Conservation (phyloP, 331 rosid species). For the Pyrus hybrid region DNA sequence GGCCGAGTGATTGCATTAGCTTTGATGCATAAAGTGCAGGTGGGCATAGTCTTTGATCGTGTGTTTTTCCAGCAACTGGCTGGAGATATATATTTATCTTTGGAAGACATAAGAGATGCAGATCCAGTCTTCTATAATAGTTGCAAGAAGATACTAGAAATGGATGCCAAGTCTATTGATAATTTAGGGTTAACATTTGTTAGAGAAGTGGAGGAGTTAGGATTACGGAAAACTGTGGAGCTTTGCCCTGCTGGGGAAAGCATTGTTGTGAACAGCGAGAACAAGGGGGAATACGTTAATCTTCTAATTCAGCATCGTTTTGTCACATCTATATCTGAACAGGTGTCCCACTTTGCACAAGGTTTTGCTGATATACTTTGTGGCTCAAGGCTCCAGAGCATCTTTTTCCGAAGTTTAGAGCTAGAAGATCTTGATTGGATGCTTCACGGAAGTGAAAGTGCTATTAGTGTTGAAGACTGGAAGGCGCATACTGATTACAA, state of each 20-base stretch:
- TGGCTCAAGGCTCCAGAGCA: slow-evolving; percentile 21
- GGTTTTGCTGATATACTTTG: slow-evolving; percentile 84
- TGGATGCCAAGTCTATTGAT: slow-evolving; percentile 75
- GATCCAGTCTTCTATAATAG: slow-evolving; percentile 73
- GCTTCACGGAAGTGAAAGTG: slow-evolving; percentile 73
- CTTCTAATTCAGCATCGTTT: slow-evolving; percentile 72
- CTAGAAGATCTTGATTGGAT: slow-evolving; percentile 91
- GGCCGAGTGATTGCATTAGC: slow-evolving; percentile 92
- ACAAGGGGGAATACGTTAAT: slow-evolving; percentile 57
- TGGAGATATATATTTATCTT: slow-evolving; percentile 34
- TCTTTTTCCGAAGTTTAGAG: slow-evolving; percentile 67
- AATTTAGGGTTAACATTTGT: slow-evolving; percentile 81
- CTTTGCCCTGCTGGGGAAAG: slow-evolving; percentile 67
- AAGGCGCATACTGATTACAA: slow-evolving; percentile 76
- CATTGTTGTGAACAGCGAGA: slow-evolving; percentile 57
- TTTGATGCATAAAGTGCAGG: slow-evolving; percentile 91
- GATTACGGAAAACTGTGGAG: slow-evolving; percentile 53
- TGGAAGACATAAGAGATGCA: slow-evolving; percentile 77
- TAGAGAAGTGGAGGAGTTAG: slow-evolving; percentile 89
- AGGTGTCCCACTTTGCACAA: slow-evolving; percentile 62
- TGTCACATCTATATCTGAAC: slow-evolving; percentile 65
- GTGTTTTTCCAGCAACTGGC: slow-evolving; percentile 86
- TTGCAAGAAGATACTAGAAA: slow-evolving; percentile 79
- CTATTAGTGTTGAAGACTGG: slow-evolving; percentile 78
- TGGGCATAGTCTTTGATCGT: slow-evolving; percentile 84